Evolutionary conservation across 2,329 filamentous ascomycete species (phyloP).

Genomic region (Apiospora sp.): DNA sequence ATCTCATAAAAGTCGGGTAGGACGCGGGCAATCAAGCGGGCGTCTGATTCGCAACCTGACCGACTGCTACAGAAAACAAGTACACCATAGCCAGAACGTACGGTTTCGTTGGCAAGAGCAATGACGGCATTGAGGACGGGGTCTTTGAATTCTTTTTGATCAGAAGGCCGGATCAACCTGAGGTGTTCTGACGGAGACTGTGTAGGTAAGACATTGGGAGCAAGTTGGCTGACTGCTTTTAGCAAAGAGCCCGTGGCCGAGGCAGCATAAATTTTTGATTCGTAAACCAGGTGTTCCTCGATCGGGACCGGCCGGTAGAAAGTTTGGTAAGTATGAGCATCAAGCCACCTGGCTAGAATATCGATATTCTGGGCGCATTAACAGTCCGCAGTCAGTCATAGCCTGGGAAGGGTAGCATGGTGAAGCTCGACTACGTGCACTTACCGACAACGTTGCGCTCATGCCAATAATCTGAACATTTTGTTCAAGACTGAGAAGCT

Average conservation of each 20-base stretch:
- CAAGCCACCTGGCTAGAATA: slow-evolving; percentile 73
- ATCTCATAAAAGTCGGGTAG: slow-evolving; percentile 62
- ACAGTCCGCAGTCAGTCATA: not conserved
- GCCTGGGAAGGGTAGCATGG: not conserved
- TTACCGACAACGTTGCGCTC: slow-evolving; percentile 79
- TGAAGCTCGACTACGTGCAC: slow-evolving; percentile 34
- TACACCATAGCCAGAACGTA: slow-evolving; percentile 71
- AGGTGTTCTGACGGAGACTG: slow-evolving; percentile 44
- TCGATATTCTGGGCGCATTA: slow-evolving; percentile 67
- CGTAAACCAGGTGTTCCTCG: slow-evolving; percentile 76
- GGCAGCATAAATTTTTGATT: slow-evolving; percentile 71
- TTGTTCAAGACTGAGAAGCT: slow-evolving; percentile 73
- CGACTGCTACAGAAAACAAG: slow-evolving; percentile 79
- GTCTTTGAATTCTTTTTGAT: slow-evolving; percentile 68
- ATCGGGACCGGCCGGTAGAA: slow-evolving; percentile 79
- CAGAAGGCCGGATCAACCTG: slow-evolving; percentile 62
- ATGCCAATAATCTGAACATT: slow-evolving; percentile 77
- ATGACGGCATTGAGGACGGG: slow-evolving; percentile 75
- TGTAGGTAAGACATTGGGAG: slow-evolving; percentile 37
- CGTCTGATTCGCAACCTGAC: slow-evolving; percentile 71
- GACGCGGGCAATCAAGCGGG: slow-evolving; percentile 71
- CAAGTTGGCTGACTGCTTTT: slow-evolving; percentile 59
- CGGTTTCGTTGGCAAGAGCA: slow-evolving; percentile 73
- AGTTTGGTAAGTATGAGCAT: slow-evolving; percentile 75
- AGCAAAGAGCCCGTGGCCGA: slow-evolving; percentile 65